A percentile compares a stretch with the other conserved stretches of the same genome.
phyloP scores from a whole-genome alignment of 495 filamentous ascomycete species.

The Symbiotaphrina buchneri region DNA sequence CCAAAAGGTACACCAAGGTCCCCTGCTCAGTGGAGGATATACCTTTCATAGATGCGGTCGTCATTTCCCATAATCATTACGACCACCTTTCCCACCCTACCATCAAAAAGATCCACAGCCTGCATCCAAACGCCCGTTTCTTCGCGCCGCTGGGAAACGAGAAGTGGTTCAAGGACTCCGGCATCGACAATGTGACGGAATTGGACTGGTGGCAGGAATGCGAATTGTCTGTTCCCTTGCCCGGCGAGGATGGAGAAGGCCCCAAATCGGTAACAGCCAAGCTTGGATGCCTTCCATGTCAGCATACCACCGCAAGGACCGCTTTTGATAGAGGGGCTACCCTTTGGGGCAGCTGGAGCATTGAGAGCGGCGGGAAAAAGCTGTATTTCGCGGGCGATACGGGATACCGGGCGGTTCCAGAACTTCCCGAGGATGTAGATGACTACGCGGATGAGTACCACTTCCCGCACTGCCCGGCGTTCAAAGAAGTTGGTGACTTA shows the following conservation, averaged over 20 bases:
- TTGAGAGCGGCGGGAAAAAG: constrained; percentile 51
- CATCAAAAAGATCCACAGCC: constrained; percentile 42
- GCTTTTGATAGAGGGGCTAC: constrained; percentile 48
- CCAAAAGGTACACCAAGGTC: constrained; percentile 59
- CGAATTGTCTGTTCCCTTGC: constrained; percentile 37
- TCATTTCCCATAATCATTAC: constrained; percentile 89
- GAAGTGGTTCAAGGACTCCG: constrained; percentile 52
- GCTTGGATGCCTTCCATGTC: constrained; percentile 65
- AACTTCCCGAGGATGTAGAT: constrained; percentile 34
- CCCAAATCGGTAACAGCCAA: constrained; percentile 34
- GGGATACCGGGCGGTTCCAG: constrained; percentile 69
- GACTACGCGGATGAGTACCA: constrained; percentile 52
- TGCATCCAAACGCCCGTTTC: constrained; percentile 64
- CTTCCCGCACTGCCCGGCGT: constrained; percentile 65
- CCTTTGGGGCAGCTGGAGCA: constrained; percentile 73
- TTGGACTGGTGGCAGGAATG: constrained; percentile 91
- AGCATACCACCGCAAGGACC: constrained; percentile 55
- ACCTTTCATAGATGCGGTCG: constrained; percentile 64
- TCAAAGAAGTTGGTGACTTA: constrained; percentile 61
- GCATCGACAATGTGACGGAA: constrained; percentile 58
- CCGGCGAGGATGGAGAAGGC: constrained; percentile 5
- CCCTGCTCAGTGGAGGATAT: constrained; percentile 65
- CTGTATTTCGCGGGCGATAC: constrained; percentile 54
- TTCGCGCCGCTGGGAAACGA: constrained; percentile 80
- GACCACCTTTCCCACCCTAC: constrained; percentile 71